Evolutionary conservation across 2,329 filamentous ascomycete species (phyloP), one percentile per base, ranked within the genome.

Genomic region (Trichoderma sp.): DNA sequence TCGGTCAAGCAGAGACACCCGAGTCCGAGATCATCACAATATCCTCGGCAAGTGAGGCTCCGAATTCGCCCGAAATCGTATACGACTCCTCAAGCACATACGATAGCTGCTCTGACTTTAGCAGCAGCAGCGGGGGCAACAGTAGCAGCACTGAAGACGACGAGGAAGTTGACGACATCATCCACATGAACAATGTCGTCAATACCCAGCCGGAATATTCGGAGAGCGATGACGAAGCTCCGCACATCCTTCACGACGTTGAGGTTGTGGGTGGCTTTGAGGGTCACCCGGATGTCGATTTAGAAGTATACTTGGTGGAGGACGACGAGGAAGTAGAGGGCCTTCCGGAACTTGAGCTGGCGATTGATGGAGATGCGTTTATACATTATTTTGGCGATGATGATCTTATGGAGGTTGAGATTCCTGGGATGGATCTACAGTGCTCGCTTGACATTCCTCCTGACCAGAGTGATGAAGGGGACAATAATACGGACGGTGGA

Each of bases 261-360:
- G 74, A 82, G 14, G 45, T 83, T 0, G 56, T 79, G 1, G 80
- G 78, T 1, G 53, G 68, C 2, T 29, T 75, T 21, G 50, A 66
- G 1, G 68, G 33, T 0, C 45, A 62, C 3, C 24, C 59, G 1
- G 62, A 74, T 2, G 78, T 81, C 24, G 82, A 84, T 60, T 75
- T 84, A 16, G 81, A 83, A 35, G 77, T 84, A 0, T 84, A 80
- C 38, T 33, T 83, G 1, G 79, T 78, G 1, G 74, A 80, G 2
- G 78, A 82, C 16, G 80, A 81, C 18, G 78, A 80, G 0, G 80
- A 83, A 0, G 18, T 77, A 1, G 76, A 76, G 0, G 72, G 79
- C 16, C 65, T 85, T 12, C 83, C 81, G 0, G 80, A 82, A 66
- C 74, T 80, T 41, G 83, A 84, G 68, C 63, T 84, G 18, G 78